Evolutionary conservation across 306 rosid species (phyloP), one percentile per base, ranked within the genome.

Genomic region (Quercus engelmannii): DNA sequence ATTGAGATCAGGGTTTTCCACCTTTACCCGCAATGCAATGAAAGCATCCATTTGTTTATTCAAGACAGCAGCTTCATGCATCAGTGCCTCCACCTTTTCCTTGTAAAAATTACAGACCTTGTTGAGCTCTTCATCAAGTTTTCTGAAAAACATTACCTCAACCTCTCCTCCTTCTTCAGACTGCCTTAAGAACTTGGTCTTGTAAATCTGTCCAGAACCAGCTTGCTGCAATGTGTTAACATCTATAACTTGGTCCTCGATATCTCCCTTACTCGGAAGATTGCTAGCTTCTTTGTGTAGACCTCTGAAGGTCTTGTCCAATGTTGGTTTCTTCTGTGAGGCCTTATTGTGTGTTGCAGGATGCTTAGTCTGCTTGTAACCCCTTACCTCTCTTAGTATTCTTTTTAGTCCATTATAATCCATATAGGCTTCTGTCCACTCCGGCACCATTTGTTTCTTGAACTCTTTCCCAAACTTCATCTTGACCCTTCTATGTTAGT

Each of bases 111-210:
- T 78, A 74, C 85, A 90, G 61, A 87, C 97, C 77, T 90, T 88
- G 73, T 88, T 84, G 81, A 90, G 90, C 83, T 92, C 91, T 73
- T 87, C 87, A 73, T 92, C 94, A 41, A 92, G 97, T 81, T 92
- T 87, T 77, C 68, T 41, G 68, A 90, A 88, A 75, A 92, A 79
- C 55, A 77, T 71, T 46, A 38, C 81, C 81, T 92, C 91, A 76
- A 69, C 73, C 54, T 88, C 89, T 67, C 86, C 84, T 71, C 82
- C 89, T 71, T 68, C 87, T 84, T 84, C 87, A 21, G 81, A 78
- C 5, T 19, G 13, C 78, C 67, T 76, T 17, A 78, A 85, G 65
- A 89, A 85, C 5, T 80, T 71, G 20, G 91, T 82, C 87, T 80
- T 81, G 71, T 81, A 88, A 21, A 83, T 17, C 76, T 81, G 2